Percentiles rank a stretch among this genome's conserved stretches.
Conservation (phyloP, 2,329 filamentous ascomycete species). For the Fusarium coffeatum region DNA sequence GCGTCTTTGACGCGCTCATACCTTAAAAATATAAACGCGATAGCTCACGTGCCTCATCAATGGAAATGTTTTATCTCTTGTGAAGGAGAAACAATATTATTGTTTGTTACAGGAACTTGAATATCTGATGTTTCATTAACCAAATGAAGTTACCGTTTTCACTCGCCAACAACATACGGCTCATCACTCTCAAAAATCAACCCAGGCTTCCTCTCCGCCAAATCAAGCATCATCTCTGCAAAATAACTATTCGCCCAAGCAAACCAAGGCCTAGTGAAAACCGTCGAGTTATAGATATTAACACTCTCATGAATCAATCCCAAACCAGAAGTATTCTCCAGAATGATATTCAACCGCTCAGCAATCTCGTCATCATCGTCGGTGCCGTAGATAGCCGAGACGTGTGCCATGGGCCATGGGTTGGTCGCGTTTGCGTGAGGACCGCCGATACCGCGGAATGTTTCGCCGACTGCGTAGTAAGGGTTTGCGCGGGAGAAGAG, state of each 20-base stretch:
- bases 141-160: no score
- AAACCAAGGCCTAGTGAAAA: slow-evolving; percentile 22
- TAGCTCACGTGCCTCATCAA: background rate
- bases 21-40: background rate
- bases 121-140: background rate
- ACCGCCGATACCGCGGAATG: slow-evolving; percentile 16
- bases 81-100: no score
- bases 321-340: slow-evolving; percentile 20
- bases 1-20: background rate
- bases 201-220: slow-evolving; percentile 14
- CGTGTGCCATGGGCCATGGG: slow-evolving; percentile 22
- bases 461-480: slow-evolving; percentile 13
- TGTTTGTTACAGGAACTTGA: no score
- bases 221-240: slow-evolving; percentile 19
- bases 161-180: slow-evolving; percentile 4
- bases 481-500: slow-evolving; percentile 23
- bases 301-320: slow-evolving; percentile 26
- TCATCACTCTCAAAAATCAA: slow-evolving; percentile 11
- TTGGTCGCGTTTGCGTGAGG: slow-evolving; percentile 20
- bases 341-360: background rate
- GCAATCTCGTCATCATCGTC: slow-evolving; percentile 15
- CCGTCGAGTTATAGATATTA: slow-evolving; percentile 13
- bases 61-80: no score
- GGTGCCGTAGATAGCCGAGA: slow-evolving; percentile 17
- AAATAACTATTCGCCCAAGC: slow-evolving; percentile 32